Evolutionary conservation across 2,329 filamentous ascomycete genomes (phyloP), one percentile per base, ranked within the genome.

Genomic region (Camillea tinctor): DNA sequence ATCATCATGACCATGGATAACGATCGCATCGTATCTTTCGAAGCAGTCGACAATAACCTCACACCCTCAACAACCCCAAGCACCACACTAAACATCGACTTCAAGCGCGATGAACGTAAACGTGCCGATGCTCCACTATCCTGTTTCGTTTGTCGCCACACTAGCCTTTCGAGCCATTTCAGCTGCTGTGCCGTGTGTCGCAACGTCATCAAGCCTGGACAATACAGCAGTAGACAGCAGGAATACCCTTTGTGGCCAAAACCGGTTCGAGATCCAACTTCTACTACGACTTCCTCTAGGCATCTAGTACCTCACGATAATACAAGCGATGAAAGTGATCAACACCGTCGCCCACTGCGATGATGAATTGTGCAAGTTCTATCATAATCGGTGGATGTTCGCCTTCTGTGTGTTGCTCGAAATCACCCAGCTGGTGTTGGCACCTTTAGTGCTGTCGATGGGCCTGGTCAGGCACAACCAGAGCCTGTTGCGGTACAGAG

Each of bases 141-240:
- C 48, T 66, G 65, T 60, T 9, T 60, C 40, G 50, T 65, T 55
- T 66, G 65, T 56, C 65, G 61, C 7, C 62, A 64, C 30, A 65
- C 63, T 17, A 60, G 64, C 15, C 56, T 65, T 15, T 55, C 65
- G 17, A 66, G 63, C 55, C 65, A 66, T 55, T 65, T 66, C 61
- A 60, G 59, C 63, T 66, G 65, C 60, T 66, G 65, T 51, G 63
- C 61, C 48, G 50, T 64, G 17, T 66, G 65, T 52, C 59, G 63
- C 40, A 62, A 63, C 54, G 21, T 57, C 53, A 51, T 60, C 52
- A 50, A 63, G 58, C 56, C 55, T 56, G 48, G 44, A 5, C 50
- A 40, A 50, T 49, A 52, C 20, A 20, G 21, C 40, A 50, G 52
- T 26, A 57, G 57, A n/a, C 23, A 1, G 44, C 44, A 21, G 55